Evolutionary conservation across 208 protist genomes (phyloP).

Genomic region (Acanthamoeba lenticulata): DNA sequence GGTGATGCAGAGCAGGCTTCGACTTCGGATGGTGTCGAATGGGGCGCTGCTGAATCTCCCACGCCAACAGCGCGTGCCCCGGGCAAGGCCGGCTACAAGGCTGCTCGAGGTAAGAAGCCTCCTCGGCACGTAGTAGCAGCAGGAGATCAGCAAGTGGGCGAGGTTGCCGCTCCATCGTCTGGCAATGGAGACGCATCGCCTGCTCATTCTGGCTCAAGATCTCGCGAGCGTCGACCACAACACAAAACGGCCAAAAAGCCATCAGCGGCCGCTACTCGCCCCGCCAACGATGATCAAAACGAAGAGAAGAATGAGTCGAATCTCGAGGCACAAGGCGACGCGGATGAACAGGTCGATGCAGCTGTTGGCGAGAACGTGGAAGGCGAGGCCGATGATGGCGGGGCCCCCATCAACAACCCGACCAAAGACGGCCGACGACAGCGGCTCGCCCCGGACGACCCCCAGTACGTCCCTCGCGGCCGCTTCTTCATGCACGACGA

Average conservation of each 20-base stretch:
- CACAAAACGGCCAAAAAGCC: neutral
- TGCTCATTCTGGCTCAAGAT: neutral
- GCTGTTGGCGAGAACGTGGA: neutral
- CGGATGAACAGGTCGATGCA: neutral
- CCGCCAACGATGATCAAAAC: neutral
- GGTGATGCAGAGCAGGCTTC: too few species aligned
- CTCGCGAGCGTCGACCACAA: neutral
- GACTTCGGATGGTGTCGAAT: too few species aligned
- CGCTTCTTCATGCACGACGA: constrained; percentile 41
- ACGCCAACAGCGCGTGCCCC: neutral
- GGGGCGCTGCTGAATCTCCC: neutral
- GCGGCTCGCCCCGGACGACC: neutral
- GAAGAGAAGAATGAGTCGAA: too few species aligned
- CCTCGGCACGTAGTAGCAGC: neutral
- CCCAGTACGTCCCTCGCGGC: constrained; percentile 8
- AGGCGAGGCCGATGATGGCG: neutral
- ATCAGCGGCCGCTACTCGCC: neutral
- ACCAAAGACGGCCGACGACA: neutral
- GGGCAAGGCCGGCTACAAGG: neutral
- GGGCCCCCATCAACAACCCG: neutral
- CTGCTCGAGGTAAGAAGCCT: neutral
- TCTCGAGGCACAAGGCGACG: neutral
- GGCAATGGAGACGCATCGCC: neutral
- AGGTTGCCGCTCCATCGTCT: too few species aligned
- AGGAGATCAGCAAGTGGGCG: too few species aligned